A percentile compares a stretch with the other conserved stretches of the same genome.
Conservation (phyloP, 441 rosid genomes). For the Biscutella auriculata region DNA sequence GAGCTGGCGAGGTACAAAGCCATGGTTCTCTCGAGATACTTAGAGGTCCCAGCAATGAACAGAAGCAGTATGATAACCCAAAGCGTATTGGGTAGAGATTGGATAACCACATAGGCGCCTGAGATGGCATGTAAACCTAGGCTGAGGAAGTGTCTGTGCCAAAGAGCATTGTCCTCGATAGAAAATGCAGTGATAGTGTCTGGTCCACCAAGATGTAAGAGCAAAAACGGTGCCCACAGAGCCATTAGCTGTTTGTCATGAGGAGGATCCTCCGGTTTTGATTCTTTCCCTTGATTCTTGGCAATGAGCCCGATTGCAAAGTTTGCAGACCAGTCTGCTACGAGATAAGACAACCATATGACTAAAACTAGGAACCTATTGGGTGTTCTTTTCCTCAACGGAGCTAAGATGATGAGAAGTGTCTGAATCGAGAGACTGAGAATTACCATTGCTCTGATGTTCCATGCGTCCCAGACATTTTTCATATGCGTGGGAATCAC, state of each 20-base stretch:
- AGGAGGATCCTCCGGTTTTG: background rate
- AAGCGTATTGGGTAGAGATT: conserved; percentile 19
- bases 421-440: conserved; percentile 1
- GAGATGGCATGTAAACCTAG: conserved; percentile 26
- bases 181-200: conserved; percentile 49
- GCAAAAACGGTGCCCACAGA: conserved; percentile 47
- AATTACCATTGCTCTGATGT: background rate
- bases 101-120: conserved; percentile 26
- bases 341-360: conserved; percentile 34
- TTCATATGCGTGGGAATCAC: background rate
- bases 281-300: conserved; percentile 16
- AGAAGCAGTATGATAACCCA: conserved; percentile 19
- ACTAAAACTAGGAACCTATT: background rate
- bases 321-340: conserved; percentile 42
- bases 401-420: background rate
- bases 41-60: conserved; percentile 31
- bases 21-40: conserved; percentile 33
- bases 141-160: conserved; percentile 37
- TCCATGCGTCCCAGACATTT: conserved; percentile 2
- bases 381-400: background rate
- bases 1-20: conserved; percentile 37
- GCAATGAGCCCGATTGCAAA: conserved; percentile 37
- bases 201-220: conserved; percentile 47
- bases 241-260: conserved; percentile 27
- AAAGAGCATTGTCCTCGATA: conserved; percentile 40